Evolutionary conservation across 225 moss, liverwort and hornwort species (phyloP), one percentile per base, ranked within the genome.

Genomic region (Sphagnum tenellum): DNA sequence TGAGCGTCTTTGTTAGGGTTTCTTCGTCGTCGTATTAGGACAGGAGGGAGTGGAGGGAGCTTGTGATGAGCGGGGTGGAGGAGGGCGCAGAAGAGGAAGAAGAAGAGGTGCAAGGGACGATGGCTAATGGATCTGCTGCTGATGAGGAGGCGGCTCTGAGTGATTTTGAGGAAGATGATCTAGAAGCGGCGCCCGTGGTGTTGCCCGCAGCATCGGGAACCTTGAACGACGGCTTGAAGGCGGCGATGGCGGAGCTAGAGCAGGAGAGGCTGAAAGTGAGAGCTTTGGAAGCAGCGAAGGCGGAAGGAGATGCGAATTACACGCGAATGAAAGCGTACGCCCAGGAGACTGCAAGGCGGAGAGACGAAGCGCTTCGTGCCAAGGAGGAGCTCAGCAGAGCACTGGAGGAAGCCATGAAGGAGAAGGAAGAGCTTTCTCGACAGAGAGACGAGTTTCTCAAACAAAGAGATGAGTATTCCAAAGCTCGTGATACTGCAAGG

Each of bases 91-190:
- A 29, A 29, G 29, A 29, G 29, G 29, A 29, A 29, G 29, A 29
- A 29, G 29, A 29, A 29, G 29, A 29, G 29, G 29, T 29, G 29
- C 29, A 29, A 29, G 29, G 29, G 29, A 29, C 29, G 29, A 29
- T 29, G 29, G 29, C 29, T 29, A 29, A 29, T 29, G 83, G 86
- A 73, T 81, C 75, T 49, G 78, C 70, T 68, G 76, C 70, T 48
- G 95, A 92, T 64, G 86, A 84, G 46, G 65, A 63, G 44, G 87
- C 82, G 14, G 98, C 88, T 44, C 83, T 93, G 48, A 93, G 93
- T 61, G 93, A 93, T 77, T 90, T 93, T 65, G 93, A 93, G 62
- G 98, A 98, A 12, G 96, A 96, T 64, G 96, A 98, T n/a, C 84
- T 87, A 57, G 88, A 93, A 49, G 90, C 90, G 45, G 90, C 85